Evolutionary conservation across 2,329 filamentous ascomycete genomes (phyloP).

Genomic region (Sporothrix sp.): DNA sequence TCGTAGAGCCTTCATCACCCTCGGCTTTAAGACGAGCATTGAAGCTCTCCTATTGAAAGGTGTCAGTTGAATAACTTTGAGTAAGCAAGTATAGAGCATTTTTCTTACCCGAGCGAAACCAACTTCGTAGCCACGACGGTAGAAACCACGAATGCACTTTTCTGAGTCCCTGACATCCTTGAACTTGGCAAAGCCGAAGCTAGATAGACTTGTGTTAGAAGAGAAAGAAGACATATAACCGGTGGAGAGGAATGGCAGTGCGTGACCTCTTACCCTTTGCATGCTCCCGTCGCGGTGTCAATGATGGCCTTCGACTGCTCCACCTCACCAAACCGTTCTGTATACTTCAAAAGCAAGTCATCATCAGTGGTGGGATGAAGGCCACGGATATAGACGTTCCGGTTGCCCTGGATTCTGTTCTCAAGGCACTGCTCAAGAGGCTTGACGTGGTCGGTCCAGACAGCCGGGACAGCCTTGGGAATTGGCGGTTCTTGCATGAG

Average conservation of each 20-base stretch:
- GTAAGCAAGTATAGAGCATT: background rate
- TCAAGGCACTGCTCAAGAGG: constrained; percentile 89
- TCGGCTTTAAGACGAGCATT: constrained; percentile 97
- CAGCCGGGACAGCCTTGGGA: constrained; percentile 79
- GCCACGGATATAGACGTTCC: constrained; percentile 96
- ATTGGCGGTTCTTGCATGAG: constrained; percentile 70
- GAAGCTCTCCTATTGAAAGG: constrained; percentile 69
- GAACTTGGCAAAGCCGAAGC: constrained; percentile 97
- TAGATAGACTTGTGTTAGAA: constrained; percentile 28
- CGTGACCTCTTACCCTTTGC: constrained; percentile 71
- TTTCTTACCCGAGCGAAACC: constrained; percentile 78
- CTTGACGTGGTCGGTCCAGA: constrained; percentile 78
- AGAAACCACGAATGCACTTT: constrained; percentile 92
- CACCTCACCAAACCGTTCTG: constrained; percentile 81
- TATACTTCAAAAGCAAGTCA: constrained; percentile 72
- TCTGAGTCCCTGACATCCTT: constrained; percentile 79
- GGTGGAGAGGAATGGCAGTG: constrained; percentile 15
- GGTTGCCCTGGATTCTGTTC: constrained; percentile 83
- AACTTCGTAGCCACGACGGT: constrained; percentile 89
- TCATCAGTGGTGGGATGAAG: constrained; percentile 93
- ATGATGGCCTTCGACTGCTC: constrained; percentile 98
- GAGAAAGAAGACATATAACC: background rate
- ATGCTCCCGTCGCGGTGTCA: constrained; percentile 82
- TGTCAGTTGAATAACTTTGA: background rate
- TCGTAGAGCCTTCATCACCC: constrained; percentile 80